Evolutionary conservation across 139 green algal genomes (phyloP).

Genomic region (Chlamydomonas urium): DNA sequence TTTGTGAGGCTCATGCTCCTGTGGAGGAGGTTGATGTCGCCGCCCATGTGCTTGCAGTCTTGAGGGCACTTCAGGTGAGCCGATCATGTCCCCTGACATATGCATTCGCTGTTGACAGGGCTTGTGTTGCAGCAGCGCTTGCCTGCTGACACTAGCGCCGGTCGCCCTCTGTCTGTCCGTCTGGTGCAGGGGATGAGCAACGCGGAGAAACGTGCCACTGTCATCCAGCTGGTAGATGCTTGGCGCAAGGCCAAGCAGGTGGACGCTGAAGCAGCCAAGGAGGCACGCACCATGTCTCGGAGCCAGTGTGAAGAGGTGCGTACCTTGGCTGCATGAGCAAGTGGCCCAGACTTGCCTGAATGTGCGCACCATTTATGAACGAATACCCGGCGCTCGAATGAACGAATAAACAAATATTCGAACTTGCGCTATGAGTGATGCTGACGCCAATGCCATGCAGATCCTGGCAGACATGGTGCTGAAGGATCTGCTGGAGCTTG

Average conservation of each 20-base stretch:
- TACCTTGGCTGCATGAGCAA: too few relatives aligned
- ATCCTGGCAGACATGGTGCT: constrained; percentile 19
- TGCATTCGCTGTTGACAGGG: constrained; percentile 35
- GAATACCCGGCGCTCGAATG: too few relatives aligned
- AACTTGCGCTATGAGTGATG: too few relatives aligned
- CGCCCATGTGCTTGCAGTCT: constrained; percentile 8
- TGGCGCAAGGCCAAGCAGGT: constrained; percentile 48
- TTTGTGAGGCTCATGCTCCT: constrained; percentile 2
- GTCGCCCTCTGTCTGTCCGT: neutral
- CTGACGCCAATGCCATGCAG: too few relatives aligned
- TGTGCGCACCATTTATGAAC: too few relatives aligned
- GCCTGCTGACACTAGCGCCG: too few relatives aligned
- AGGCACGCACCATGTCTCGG: constrained; percentile 13
- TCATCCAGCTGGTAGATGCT: constrained; percentile 61
- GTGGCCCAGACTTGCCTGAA: too few relatives aligned
- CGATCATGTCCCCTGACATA: neutral
- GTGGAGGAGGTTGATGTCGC: neutral
- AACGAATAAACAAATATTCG: too few relatives aligned
- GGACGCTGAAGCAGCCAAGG: constrained; percentile 14
- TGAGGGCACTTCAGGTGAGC: constrained; percentile 2
- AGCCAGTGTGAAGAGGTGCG: constrained; percentile 35
- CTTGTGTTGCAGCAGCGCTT: too few relatives aligned
- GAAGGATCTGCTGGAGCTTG: constrained; percentile 32
- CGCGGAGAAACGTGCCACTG: constrained; percentile 40
- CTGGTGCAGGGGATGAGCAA: neutral